A percentile compares a stretch with the other conserved stretches of the same genome.
These are phyloP conservation scores for Aspergillus viridinutans DNA, from an alignment of 2,329 filamentous ascomycete species.

Conservation along the genomic window DNA sequence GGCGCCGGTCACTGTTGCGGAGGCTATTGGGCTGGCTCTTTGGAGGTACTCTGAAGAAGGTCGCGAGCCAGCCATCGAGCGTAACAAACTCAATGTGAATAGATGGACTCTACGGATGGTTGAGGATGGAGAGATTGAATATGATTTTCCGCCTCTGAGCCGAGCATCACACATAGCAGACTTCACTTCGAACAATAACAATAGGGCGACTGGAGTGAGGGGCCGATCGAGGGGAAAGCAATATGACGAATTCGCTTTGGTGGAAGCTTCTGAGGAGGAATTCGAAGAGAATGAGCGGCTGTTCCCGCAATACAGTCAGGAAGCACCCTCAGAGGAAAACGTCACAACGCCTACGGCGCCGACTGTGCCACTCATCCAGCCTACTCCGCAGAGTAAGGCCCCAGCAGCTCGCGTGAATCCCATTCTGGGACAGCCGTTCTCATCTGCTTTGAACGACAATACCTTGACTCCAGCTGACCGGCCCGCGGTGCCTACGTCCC, in stretches of 20 bases:
- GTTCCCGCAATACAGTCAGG: conserved; percentile 48
- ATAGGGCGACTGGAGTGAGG: conserved; percentile 51
- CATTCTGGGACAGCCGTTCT: conserved; percentile 44
- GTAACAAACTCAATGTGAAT: conserved; percentile 56
- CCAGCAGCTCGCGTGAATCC: conserved; percentile 33
- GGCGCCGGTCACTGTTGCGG: conserved; percentile 53
- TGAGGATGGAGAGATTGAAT: conserved; percentile 63
- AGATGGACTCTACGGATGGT: conserved; percentile 64
- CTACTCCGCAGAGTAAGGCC: conserved; percentile 19
- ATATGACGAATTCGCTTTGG: conserved; percentile 64
- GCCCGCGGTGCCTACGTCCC: conserved; percentile 40
- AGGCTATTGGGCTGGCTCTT: conserved; percentile 61
- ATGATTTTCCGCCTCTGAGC: conserved; percentile 59
- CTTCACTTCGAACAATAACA: conserved; percentile 67
- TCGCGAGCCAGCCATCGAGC: conserved; percentile 49
- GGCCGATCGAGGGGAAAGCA: conserved; percentile 59
- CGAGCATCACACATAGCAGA: conserved; percentile 56
- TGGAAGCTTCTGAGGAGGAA: conserved; percentile 54
- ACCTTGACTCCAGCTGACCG: conserved; percentile 45
- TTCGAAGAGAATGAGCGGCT: conserved; percentile 56
- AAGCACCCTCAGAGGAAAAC: conserved; percentile 27
- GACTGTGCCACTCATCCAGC: conserved; percentile 17
- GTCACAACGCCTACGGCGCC: conserved; percentile 21
- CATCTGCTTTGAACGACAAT: conserved; percentile 43
- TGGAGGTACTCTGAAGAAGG: conserved; percentile 59